Conservation (phyloP, 1,284 basidiomycete species). For the Ganoderma leucocontextum region DNA sequence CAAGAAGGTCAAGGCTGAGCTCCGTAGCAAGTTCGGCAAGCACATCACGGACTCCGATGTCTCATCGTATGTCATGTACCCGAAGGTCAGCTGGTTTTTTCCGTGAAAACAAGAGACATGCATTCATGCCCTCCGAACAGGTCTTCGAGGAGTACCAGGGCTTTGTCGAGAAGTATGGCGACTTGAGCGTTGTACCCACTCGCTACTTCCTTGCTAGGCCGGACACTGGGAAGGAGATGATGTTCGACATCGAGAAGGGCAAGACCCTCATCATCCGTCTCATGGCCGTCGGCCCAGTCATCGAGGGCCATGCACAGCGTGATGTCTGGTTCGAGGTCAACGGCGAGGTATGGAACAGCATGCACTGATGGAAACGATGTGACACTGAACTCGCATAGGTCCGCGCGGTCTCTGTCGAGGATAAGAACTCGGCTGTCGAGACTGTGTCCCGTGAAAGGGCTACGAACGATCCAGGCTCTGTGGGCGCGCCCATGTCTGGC, state of each 20-base stretch:
- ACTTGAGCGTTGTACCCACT: conserved; percentile 94
- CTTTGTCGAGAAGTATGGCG: conserved; percentile 95
- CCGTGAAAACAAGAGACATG: neutral
- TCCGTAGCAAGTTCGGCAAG: conserved; percentile 94
- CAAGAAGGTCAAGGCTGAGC: conserved; percentile 93
- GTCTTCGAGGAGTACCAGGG: conserved; percentile 98
- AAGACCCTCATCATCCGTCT: conserved; percentile 97
- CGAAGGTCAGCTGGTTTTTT: conserved; percentile 65
- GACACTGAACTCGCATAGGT: conserved; percentile 54
- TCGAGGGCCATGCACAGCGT: conserved; percentile 90
- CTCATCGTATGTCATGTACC: conserved; percentile 96
- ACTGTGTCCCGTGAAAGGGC: conserved; percentile 95
- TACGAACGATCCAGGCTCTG: conserved; percentile 90
- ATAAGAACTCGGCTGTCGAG: conserved; percentile 96
- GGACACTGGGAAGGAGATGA: conserved; percentile 93
- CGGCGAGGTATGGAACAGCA: conserved; percentile 73
- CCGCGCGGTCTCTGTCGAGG: conserved; percentile 93
- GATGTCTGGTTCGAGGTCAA: conserved; percentile 99
- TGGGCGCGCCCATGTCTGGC: conserved; percentile 97
- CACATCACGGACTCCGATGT: conserved; percentile 95
- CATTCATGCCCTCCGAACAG: conserved; percentile 46
- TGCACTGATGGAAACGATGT: neutral
- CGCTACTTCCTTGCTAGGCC: conserved; percentile 97
- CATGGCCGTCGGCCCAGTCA: conserved; percentile 94
- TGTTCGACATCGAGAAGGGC: conserved; percentile 96